Evolutionary conservation across 345 rosid genomes (phyloP).

Genomic region (Syzygium grande): DNA sequence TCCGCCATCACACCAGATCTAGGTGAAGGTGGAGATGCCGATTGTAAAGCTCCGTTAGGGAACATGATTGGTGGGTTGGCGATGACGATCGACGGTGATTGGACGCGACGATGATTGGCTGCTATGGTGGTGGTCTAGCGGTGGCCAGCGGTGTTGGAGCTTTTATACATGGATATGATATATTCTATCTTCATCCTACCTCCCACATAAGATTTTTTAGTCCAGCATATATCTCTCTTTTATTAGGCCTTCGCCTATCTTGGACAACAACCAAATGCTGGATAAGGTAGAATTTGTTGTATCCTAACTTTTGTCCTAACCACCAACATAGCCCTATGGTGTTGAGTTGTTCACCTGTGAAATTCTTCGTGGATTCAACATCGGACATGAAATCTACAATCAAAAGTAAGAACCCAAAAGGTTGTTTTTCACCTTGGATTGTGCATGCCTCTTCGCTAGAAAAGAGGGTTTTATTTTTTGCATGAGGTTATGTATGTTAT

Average conservation of each 20-base stretch:
- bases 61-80: background rate
- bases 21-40: background rate
- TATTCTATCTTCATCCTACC: background rate
- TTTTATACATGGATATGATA: background rate
- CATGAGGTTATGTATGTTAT: background rate
- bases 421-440: background rate
- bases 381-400: background rate
- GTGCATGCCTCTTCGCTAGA: background rate
- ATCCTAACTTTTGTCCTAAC: fast-evolving
- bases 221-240: too few species aligned
- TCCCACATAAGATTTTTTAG: too few species aligned
- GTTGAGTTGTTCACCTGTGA: background rate
- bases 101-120: background rate
- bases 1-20: background rate
- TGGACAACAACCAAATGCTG: background rate
- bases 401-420: background rate
- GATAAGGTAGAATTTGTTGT: background rate
- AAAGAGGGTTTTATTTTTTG: background rate
- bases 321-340: background rate
- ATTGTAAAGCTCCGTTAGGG: background rate
- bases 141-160: background rate
- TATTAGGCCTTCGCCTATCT: background rate
- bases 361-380: background rate
- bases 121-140: background rate
- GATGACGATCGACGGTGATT: background rate